Base-by-base conservation (phyloP, 2,329 filamentous ascomycete genomes). In the Cytospora schulzeri region DNA sequence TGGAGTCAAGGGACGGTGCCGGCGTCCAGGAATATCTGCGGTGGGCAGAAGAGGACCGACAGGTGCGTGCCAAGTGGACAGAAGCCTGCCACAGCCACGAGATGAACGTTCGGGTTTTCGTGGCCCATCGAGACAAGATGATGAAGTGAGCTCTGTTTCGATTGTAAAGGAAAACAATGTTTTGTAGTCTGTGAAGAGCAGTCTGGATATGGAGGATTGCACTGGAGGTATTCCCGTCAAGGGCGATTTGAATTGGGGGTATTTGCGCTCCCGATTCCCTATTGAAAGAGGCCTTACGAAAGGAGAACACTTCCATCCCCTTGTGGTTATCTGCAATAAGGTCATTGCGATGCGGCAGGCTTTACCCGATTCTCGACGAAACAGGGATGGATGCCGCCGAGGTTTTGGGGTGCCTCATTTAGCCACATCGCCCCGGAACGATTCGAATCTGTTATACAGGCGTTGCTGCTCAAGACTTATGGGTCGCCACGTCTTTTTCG, bases 41-140 rank as follows among this genome's bases (percentile, higher is more conserved):
- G 45, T 85, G 84, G 72, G 76, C 89, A 62, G 82, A 84, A 68
- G 85, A 91, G 74, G 90, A 93, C 71, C 83, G 86, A 68, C 78
- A 80, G 56, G 84, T 91, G 6, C 79, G 87, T 63, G 80, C 80
- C 70, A 81, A 83, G 63, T 92, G 90, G 88, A 76, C 76, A 33
- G 74, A 81, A 11, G 85, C 85, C 9, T 85, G 83, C 66, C 82
- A 85, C 52, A 81, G 81, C 66, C 90, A 93, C 71, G 81, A 85
- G 64, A 74, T 79, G 63, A 82, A 83, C 12, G 77, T 92, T 63
- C 78, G 81, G 68, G 83, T 86, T 68, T 90, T 88, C 71, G 78
- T 83, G 74, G 79, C 73, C 31, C 78, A 79, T 66, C 75, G 79
- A 65, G 75, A 78, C 48, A 79, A 75, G 64, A 72, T 76, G 77